These are phyloP conservation scores for Nemania sp. DNA, from an alignment of 2,329 filamentous ascomycete species.

Conservation along the genomic window DNA sequence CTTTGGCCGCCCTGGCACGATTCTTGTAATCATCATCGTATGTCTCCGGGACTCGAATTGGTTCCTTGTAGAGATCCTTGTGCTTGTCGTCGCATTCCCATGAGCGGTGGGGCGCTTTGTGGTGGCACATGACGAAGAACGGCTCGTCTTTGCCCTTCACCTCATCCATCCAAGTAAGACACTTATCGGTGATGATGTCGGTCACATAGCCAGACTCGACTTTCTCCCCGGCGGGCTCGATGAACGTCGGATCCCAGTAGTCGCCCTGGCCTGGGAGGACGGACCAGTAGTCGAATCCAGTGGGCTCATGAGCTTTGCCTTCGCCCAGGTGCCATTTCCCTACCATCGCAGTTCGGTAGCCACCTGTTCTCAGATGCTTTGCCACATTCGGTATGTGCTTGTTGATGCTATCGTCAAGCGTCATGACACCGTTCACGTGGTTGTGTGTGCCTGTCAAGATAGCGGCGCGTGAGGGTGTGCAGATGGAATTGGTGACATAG, in stretches of 20 bases:
- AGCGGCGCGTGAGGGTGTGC: constrained; percentile 63
- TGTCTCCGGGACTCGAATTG: constrained; percentile 61
- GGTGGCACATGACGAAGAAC: constrained; percentile 68
- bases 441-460: constrained; percentile 65
- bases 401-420: constrained; percentile 62
- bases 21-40: constrained; percentile 67
- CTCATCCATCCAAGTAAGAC: constrained; percentile 43
- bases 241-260: constrained; percentile 64
- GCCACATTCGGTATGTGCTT: constrained; percentile 61
- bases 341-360: constrained; percentile 64
- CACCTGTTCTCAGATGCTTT: constrained; percentile 60
- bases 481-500: constrained; percentile 66
- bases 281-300: constrained; percentile 65
- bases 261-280: constrained; percentile 64
- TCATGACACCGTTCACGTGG: constrained; percentile 65
- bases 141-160: constrained; percentile 45
- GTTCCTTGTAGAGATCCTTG: constrained; percentile 61
- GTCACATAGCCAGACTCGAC: constrained; percentile 60
- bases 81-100: constrained; percentile 46
- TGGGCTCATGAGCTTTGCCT: constrained; percentile 58
- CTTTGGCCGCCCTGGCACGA: constrained; percentile 60
- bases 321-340: constrained; percentile 68
- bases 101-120: constrained; percentile 63
- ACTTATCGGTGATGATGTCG: constrained; percentile 65
- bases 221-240: constrained; percentile 53